These are phyloP conservation scores for Maudiozyma serrabonitensis DNA, from an alignment of 805 yeast genomes.

Conservation along the genomic window DNA sequence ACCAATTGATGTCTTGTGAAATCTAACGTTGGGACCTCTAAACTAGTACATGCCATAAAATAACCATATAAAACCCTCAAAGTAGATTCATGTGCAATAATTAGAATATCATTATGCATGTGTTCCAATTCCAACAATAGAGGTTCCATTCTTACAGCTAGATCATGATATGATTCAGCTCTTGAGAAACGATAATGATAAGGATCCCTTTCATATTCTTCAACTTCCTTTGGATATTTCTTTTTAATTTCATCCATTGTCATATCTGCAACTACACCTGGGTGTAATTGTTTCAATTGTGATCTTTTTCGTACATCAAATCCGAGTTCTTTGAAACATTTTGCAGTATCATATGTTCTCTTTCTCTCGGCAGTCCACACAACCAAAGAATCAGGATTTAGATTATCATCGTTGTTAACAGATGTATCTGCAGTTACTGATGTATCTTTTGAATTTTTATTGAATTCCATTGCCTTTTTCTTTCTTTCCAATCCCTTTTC, in stretches of 20 bases:
- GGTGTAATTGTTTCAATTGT: slow-evolving; percentile 79
- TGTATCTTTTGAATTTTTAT: background rate
- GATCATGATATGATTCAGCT: slow-evolving; percentile 91
- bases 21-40: slow-evolving; percentile 70
- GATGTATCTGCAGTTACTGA: background rate
- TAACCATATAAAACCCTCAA: slow-evolving; percentile 87
- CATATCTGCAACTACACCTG: slow-evolving; percentile 76
- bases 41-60: slow-evolving; percentile 82
- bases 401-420: background rate
- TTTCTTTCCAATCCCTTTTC: slow-evolving; percentile 12
- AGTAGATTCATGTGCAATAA: slow-evolving; percentile 89
- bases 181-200: slow-evolving; percentile 89
- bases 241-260: slow-evolving; percentile 47
- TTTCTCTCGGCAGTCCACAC: slow-evolving; percentile 95
- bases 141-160: slow-evolving; percentile 91
- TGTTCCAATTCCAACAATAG: slow-evolving; percentile 89
- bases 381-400: slow-evolving; percentile 2
- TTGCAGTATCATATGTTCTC: slow-evolving; percentile 74
- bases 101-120: slow-evolving; percentile 74
- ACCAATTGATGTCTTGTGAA: slow-evolving; percentile 79
- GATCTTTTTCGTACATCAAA: slow-evolving; percentile 65
- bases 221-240: slow-evolving; percentile 61
- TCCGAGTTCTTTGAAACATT: slow-evolving; percentile 52
- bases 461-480: background rate
- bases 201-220: slow-evolving; percentile 61